Evolutionary conservation across 2,329 filamentous ascomycete genomes (phyloP), one percentile per base, ranked within the genome.

Genomic region (Colletotrichum ledebouriae): DNA sequence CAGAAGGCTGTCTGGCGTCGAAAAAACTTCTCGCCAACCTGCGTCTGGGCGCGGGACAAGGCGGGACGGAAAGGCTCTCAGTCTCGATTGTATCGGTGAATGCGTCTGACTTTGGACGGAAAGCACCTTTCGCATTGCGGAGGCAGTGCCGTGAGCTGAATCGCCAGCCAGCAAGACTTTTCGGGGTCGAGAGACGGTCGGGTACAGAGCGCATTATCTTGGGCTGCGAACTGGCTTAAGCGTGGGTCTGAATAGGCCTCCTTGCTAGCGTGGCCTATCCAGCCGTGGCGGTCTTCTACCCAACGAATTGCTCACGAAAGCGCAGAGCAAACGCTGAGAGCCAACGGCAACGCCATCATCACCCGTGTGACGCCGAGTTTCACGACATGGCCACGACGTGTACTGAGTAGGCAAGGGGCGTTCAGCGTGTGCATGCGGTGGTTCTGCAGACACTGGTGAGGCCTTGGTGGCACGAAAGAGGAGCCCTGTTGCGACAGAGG

Each of bases 401-500:
- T 39, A 62, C 57, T 10, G 17, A 22, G 22, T 42, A 12, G 15
- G 33, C 44, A 11, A 44, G 44, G 37, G 46, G 25, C 10, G 1
- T 3, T n/a, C 53, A 53, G 33, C 52, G 39, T 29, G n/a, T 39
- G 57, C 42, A 29, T 59, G 60, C 22, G 53, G 42, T 34, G 50
- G 33, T 52, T 58, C 22, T 15, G 60, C 52, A 56, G 37, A 47
- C 59, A 58, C 52, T 67, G 59, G 52, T 65, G 64, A 66, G 34
- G 62, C 29, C 17, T 41, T 46, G 62, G 42, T 67, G 50, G 41
- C 57, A 50, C 63, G 34, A 41, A 33, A 46, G 62, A 60, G 50
- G 50, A 46, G 56, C 46, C 42, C 37, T 57, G 63, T 52, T 67
- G 63, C 52, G 63, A 67, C 67, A 62, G 37, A 60, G 49, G 56